phyloP scores from a whole-genome alignment of 352 stramenopile species.

The Globisporangium uncinulatum region DNA sequence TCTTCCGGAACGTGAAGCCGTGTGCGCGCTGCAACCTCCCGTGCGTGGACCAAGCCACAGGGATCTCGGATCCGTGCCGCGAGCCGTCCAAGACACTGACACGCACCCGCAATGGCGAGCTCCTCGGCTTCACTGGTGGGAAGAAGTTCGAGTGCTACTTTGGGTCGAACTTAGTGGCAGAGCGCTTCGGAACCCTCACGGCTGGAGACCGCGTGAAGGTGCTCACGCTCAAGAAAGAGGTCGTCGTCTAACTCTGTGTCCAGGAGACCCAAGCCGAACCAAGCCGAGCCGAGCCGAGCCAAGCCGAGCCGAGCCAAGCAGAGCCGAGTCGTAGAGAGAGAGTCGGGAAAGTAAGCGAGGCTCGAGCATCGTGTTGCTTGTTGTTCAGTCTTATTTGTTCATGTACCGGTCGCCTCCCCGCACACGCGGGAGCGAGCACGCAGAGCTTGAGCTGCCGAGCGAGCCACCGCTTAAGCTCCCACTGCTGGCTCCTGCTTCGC shows the following conservation, averaged over 20 bases:
- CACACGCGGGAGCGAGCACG: constrained; percentile 42
- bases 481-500: neutral
- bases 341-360: neutral
- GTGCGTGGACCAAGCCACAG: constrained; percentile 64
- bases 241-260: constrained; percentile 30
- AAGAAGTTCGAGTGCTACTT: constrained; percentile 62
- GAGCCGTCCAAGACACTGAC: constrained; percentile 52
- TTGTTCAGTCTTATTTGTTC: constrained; percentile 16
- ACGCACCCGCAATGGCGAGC: constrained; percentile 47
- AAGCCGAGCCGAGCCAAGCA: too few species aligned
- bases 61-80: constrained; percentile 31
- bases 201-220: constrained; percentile 53
- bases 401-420: constrained; percentile 50
- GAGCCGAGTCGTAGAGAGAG: neutral
- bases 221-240: constrained; percentile 54
- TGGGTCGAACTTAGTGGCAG: constrained; percentile 66
- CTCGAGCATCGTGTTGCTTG: neutral
- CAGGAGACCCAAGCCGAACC: neutral
- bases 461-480: neutral
- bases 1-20: constrained; percentile 70
- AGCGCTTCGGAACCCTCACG: constrained; percentile 25
- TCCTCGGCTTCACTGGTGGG: constrained; percentile 52
- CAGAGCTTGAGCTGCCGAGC: constrained; percentile 7
- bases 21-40: constrained; percentile 74
- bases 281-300: neutral